Conservation (phyloP, 2,329 filamentous ascomycete genomes). For the Diaporthe ilicicola region DNA sequence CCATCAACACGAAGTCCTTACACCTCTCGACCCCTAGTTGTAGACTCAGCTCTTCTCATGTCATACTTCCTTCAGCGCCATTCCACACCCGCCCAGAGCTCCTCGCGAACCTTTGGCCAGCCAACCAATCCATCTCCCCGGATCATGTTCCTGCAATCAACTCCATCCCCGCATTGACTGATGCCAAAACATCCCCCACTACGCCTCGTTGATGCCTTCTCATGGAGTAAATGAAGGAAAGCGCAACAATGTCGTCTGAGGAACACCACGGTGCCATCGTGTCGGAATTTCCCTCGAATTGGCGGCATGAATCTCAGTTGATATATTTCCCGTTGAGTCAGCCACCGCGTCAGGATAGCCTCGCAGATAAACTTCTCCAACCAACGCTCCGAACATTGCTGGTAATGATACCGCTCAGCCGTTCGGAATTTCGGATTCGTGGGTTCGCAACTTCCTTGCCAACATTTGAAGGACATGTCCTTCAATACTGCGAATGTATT, state of each 20-base stretch:
- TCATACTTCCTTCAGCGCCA: not conserved
- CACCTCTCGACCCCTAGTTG: no score
- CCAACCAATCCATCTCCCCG: not conserved
- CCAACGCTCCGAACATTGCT: constrained; percentile 5
- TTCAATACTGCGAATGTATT: constrained; percentile 6
- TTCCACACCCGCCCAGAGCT: not conserved
- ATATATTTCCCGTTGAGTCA: not conserved
- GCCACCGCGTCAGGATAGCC: not conserved
- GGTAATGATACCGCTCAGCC: constrained; percentile 1
- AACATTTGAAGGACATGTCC: not conserved
- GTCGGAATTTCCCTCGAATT: not conserved
- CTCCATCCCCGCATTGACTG: no score
- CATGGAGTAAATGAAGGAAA: not conserved
- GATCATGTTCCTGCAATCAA: not conserved
- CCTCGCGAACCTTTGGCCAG: not conserved
- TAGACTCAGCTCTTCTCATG: not conserved
- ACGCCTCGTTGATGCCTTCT: not conserved
- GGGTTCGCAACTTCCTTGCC: not conserved
- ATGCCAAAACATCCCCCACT: not conserved
- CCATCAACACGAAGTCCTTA: not conserved
- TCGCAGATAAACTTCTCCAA: not conserved
- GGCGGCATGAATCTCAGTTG: not conserved
- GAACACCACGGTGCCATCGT: not conserved
- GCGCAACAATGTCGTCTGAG: not conserved
- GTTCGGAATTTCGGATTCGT: not conserved